Evolutionary conservation across 768 basidiomycete species (phyloP).

Genomic region (Mycena olivaceomarginata): DNA sequence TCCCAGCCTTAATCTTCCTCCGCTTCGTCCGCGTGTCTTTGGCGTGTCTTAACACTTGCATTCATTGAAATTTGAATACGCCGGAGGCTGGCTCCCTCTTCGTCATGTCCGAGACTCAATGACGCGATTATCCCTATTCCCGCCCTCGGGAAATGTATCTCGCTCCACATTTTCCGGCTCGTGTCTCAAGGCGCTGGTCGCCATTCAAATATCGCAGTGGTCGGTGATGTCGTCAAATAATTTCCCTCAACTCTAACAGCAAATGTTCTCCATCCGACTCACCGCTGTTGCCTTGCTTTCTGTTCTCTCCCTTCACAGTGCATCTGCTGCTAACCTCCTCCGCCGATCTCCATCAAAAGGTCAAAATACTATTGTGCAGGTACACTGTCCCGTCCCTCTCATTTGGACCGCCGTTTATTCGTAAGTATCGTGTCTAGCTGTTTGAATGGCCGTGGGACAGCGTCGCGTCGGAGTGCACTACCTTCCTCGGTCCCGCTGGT

Average conservation of each 20-base stretch:
- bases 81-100: too few relatives aligned
- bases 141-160: not conserved
- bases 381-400: not conserved
- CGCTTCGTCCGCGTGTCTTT: too few relatives aligned
- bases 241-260: not conserved
- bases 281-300: constrained; percentile 9
- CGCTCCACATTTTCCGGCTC: not conserved
- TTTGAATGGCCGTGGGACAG: constrained; percentile 66
- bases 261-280: constrained; percentile 16
- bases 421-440: constrained; percentile 54
- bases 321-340: constrained; percentile 5
- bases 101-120: not conserved
- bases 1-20: too few relatives aligned
- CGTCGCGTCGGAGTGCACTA: constrained; percentile 64
- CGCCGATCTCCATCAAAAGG: constrained; percentile 7
- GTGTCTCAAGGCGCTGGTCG: not conserved
- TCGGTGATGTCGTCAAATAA: not conserved
- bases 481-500: constrained; percentile 66
- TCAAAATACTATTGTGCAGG: constrained; percentile 34
- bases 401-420: not conserved
- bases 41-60: too few relatives aligned
- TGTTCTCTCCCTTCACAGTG: constrained; percentile 14
- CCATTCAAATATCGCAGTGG: not conserved
- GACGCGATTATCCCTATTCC: not conserved
- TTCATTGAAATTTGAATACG: too few relatives aligned